These are phyloP conservation scores for Nicotiana tomentosiformis DNA, from an alignment of 257 asterid species.

Conservation along the genomic window DNA sequence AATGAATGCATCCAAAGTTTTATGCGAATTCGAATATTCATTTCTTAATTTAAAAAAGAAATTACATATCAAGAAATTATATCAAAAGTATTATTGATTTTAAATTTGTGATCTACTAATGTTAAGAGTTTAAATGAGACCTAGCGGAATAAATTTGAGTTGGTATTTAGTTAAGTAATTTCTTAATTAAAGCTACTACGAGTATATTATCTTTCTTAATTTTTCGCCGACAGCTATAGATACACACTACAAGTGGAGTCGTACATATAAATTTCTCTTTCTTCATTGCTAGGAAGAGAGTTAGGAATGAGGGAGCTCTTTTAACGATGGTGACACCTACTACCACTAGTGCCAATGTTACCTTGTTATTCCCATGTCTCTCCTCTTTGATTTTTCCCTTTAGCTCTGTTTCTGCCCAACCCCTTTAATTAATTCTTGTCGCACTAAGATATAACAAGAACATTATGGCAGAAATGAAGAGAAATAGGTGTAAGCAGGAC, in stretches of 20 bases:
- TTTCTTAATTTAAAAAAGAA: background rate
- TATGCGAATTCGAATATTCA: background rate
- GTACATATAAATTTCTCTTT: background rate
- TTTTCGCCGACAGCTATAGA: constrained; percentile 45
- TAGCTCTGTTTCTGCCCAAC: background rate
- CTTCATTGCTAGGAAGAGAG: constrained; percentile 33
- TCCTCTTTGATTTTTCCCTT: background rate
- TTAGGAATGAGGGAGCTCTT: constrained; percentile 60
- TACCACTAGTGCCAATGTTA: constrained; percentile 23
- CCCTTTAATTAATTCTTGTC: background rate
- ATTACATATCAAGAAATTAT: background rate
- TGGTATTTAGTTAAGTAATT: too few species aligned
- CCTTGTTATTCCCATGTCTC: background rate
- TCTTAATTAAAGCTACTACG: background rate
- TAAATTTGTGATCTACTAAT: too few species aligned
- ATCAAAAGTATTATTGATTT: too few species aligned
- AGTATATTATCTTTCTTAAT: background rate
- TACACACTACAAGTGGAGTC: background rate
- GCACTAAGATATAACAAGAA: background rate
- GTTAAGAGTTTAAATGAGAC: too few species aligned
- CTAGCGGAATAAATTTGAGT: too few species aligned
- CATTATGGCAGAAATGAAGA: background rate
- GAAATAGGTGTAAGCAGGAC: background rate
- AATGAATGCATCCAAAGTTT: background rate
- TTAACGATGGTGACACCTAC: constrained; percentile 52